Evolutionary conservation across 805 yeast species (phyloP), one percentile per base, ranked within the genome.

Genomic region (Yarrowia sp.): DNA sequence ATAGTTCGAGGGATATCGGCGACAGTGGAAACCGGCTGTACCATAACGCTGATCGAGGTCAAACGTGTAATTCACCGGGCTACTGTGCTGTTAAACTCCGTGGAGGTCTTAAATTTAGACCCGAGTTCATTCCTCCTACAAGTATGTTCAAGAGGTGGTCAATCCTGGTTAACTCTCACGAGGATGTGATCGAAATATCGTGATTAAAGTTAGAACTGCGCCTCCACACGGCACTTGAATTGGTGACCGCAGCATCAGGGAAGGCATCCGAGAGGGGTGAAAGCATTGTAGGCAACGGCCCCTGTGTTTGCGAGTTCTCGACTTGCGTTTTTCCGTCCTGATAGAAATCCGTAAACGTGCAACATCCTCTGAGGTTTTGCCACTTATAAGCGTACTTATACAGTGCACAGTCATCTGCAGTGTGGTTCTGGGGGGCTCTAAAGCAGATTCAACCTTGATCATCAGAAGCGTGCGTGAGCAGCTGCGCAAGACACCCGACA

Each of bases 401-500:
- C 36, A 40, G 46, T 5, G 40, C 40, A n/a, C 63, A 14, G 36
- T 11, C 35, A 19, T 7, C 32, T 53, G 59, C 59, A 53, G 59
- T 53, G 59, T 40, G 12, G 43, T 8, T 11, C 35, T 40, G 35
- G 8, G 45, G 59, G 61, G 72, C 52, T 14, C 75, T 72, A 77
- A 77, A 22, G 68, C 64, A 73, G 73, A 10, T 73, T 70, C 42
- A 71, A 68, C 3, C 73, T 59, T 36, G 71, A 70, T 9, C 73
- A 56, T 7, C 69, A 58, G 74, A 90, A 87, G 72, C 82, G 80
- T 1, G 77, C 72, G 15, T 75, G 72, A 70, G 91, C 90, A 4
- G 73, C 71, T 55, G 75, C 72, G 72, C 85, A 89, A 4, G 94
- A 85, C 2, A 79, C 74, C 1, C 91, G 92, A 75, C 82, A 91